Evolutionary conservation across 169 alveolate genomes (phyloP).

Genomic region (Plasmodium sp.): DNA sequence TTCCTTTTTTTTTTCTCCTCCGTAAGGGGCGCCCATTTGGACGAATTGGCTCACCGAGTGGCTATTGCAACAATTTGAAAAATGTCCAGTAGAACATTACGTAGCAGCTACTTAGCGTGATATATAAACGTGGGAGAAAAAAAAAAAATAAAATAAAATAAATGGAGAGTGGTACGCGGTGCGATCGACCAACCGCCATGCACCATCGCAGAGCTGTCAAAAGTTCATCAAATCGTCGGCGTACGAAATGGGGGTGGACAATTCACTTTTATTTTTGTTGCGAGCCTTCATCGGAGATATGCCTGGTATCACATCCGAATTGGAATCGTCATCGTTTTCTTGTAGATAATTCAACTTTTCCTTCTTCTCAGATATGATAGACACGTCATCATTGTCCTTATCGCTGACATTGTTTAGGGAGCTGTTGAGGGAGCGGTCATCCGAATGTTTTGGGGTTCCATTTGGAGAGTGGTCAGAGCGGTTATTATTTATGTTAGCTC

Average conservation of each 20-base stretch:
- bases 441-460: conserved; percentile 4
- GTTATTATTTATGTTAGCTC: not conserved
- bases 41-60: not conserved
- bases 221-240: conserved; percentile 75
- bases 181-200: not conserved
- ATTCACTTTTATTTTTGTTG: conserved; percentile 33
- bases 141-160: not conserved
- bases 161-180: not conserved
- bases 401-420: conserved; percentile 28
- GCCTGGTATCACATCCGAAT: conserved; percentile 67
- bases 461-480: not conserved
- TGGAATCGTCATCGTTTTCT: conserved; percentile 52
- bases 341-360: conserved; percentile 23
- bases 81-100: not conserved
- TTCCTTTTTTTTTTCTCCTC: not conserved
- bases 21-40: not conserved
- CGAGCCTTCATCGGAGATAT: conserved; percentile 61
- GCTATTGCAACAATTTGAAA: not conserved
- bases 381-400: conserved; percentile 54
- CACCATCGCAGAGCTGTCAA: not conserved
- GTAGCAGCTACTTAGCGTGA: not conserved
- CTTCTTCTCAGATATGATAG: conserved; percentile 54
- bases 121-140: not conserved
- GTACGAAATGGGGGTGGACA: conserved; percentile 72
- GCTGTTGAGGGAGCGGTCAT: conserved; percentile 40